A percentile compares a stretch with the other conserved stretches of the same genome.
Conservation (phyloP, 331 rosid species). For the Arachis monticola region DNA sequence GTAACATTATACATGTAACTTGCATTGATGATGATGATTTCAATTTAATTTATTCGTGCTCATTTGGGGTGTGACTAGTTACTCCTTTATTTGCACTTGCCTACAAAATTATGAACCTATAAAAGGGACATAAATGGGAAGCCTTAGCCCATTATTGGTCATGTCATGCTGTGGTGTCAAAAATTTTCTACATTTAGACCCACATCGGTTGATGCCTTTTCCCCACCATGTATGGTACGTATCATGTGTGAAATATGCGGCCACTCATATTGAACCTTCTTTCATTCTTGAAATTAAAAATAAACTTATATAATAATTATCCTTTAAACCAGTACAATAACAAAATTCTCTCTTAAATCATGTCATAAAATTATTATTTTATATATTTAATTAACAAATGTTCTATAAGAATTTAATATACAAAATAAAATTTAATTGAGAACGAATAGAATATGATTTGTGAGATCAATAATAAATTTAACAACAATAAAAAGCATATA, state of each 20-base stretch:
- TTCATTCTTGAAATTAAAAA: too few relatives aligned
- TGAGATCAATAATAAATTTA: too few relatives aligned
- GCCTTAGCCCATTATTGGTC: conserved; percentile 21
- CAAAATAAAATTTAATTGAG: too few relatives aligned
- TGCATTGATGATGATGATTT: too few relatives aligned
- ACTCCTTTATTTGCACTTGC: conserved; percentile 32
- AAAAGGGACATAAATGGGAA: conserved; percentile 29
- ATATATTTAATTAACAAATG: too few relatives aligned
- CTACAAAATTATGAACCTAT: conserved; percentile 37
- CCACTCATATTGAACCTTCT: not conserved
- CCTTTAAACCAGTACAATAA: too few relatives aligned
- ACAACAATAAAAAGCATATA: too few relatives aligned
- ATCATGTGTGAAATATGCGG: conserved; percentile 34
- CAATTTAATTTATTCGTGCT: not conserved
- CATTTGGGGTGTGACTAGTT: conserved; percentile 24
- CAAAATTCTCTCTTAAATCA: too few relatives aligned
- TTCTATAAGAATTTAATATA: too few relatives aligned
- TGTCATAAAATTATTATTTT: too few relatives aligned
- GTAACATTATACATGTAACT: not conserved
- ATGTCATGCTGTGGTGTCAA: conserved; percentile 22
- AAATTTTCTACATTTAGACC: conserved; percentile 40
- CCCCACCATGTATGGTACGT: conserved; percentile 38
- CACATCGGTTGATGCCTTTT: conserved; percentile 39
- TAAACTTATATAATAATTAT: too few relatives aligned
- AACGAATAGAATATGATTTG: too few relatives aligned